Base-by-base conservation (phyloP, 2,329 filamentous ascomycete genomes). In the Hypoxylon sp. region DNA sequence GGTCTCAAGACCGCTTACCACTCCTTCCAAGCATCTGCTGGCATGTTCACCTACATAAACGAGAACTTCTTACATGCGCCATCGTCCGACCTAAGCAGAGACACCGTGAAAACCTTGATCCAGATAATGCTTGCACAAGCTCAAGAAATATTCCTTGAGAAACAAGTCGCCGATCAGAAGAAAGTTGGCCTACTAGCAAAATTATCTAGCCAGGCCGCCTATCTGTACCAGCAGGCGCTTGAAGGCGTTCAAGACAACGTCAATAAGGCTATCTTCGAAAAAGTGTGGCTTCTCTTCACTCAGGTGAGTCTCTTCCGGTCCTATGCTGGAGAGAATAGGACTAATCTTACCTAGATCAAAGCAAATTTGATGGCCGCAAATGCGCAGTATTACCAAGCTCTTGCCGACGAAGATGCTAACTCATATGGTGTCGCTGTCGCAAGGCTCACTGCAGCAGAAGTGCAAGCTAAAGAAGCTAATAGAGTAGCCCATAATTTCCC, bases 31-130 rank as follows among this genome's bases (percentile, higher is more conserved):
- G 96, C 96, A 41, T 94, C 95, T 6, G 96, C 96, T 8, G 96
- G 96, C 82, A 99, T 99, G 96, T 99, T 98, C 79, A 98, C 95
- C 56, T 99, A 99, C 76, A 99, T 99, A 82, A 99, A 99, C 80
- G 96, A 99, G 81, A 99, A 99, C 81, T 99, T 99, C 78, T 84
- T 99, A 34, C 96, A 99, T 75, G 96, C 96, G 1, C 96, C 96
- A 0, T 97, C 94, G 7, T 94, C 93, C n/a, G 96, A 99, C 76
- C 81, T 99, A 50, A 98, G 94, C 78, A 85, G 96, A 65, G 95
- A 99, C 53, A 99, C 96, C 0, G 93, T 99, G 74, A 97, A 97
- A 81, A 94, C 93, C 0, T 81, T 99, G 70, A 98, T 99, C 76
- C 88, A 90, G 54, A 88, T 99, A 64, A 98, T 93, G 86, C 87